Conservation (phyloP, 768 basidiomycete species). For the Lactarius deliciosus region DNA sequence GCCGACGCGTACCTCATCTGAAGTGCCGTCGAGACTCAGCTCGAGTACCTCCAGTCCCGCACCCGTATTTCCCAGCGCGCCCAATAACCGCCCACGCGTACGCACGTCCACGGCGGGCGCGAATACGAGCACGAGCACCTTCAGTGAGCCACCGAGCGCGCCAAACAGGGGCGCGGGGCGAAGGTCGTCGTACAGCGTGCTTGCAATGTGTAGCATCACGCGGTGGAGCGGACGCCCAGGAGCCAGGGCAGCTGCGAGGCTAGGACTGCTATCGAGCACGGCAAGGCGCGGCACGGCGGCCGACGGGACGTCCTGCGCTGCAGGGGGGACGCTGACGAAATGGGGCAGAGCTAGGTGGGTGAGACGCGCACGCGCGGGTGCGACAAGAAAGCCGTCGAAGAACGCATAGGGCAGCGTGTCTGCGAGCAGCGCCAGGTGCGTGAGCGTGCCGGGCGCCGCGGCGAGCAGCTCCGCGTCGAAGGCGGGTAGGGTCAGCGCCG, state of each 20-base stretch:
- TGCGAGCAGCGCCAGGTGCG: conserved; percentile 22
- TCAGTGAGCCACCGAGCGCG: conserved; percentile 29
- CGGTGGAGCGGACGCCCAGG: conserved; percentile 34
- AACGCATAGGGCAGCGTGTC: conserved; percentile 32
- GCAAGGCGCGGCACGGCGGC: conserved; percentile 28
- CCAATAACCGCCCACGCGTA: conserved; percentile 36
- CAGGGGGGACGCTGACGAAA: conserved; percentile 17
- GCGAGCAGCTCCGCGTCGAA: too few species aligned
- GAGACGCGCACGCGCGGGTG: conserved; percentile 31
- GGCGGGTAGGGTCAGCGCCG: conserved; percentile 26
- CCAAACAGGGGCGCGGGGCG: conserved; percentile 36
- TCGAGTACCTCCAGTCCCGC: conserved; percentile 33
- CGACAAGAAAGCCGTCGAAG: conserved; percentile 33
- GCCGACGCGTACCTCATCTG: conserved; percentile 34
- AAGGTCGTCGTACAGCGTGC: conserved; percentile 39
- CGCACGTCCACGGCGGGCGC: conserved; percentile 34
- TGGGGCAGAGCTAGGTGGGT: conserved; percentile 15
- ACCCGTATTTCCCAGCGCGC: conserved; percentile 36
- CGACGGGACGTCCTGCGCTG: conserved; percentile 21
- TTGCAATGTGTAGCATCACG: conserved; percentile 33
- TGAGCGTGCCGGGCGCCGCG: too few species aligned
- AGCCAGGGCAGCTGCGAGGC: conserved; percentile 32
- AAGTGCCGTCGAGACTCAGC: conserved; percentile 32
- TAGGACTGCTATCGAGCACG: conserved; percentile 32
- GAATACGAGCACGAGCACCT: conserved; percentile 28